Evolutionary conservation across 495 filamentous ascomycete genomes (phyloP).

Genomic region (Aspergillus panamensis): DNA sequence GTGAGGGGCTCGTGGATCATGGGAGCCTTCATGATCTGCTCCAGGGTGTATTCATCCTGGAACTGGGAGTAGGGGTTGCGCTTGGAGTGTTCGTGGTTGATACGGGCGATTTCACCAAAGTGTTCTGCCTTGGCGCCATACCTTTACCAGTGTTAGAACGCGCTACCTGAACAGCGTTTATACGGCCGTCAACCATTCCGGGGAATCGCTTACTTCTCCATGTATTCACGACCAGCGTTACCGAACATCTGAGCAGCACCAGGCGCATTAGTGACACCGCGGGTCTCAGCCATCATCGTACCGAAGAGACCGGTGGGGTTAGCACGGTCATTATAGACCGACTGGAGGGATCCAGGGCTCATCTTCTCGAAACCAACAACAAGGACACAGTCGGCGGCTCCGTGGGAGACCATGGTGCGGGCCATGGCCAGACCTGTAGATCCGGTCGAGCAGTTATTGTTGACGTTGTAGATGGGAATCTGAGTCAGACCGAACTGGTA

Average conservation of each 20-base stretch:
- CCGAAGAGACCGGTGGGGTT: slow-evolving; percentile 69
- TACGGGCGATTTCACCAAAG: slow-evolving; percentile 92
- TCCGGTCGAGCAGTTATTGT: slow-evolving; percentile 97
- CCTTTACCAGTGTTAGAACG: slow-evolving; percentile 39
- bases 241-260: slow-evolving; percentile 92
- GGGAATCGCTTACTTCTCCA: slow-evolving; percentile 67
- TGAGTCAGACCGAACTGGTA: slow-evolving; percentile 98
- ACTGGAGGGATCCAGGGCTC: slow-evolving; percentile 81
- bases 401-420: slow-evolving; percentile 72
- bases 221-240: slow-evolving; percentile 92
- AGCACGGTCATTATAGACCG: slow-evolving; percentile 73
- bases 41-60: slow-evolving; percentile 81
- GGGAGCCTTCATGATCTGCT: slow-evolving; percentile 73
- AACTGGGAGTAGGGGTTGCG: slow-evolving; percentile 98
- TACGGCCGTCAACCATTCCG: not conserved
- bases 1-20: slow-evolving; percentile 80
- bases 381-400: slow-evolving; percentile 78
- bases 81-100: slow-evolving; percentile 88
- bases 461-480: slow-evolving; percentile 95
- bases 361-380: slow-evolving; percentile 99
- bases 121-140: slow-evolving; percentile 81
- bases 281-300: slow-evolving; percentile 76
- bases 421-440: slow-evolving; percentile 84
- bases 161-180: not conserved
- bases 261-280: slow-evolving; percentile 76